Percentiles rank a stretch among this genome's conserved stretches.
Conservation (phyloP, 108 stramenopile species). For the Skeletonema marinoi region DNA sequence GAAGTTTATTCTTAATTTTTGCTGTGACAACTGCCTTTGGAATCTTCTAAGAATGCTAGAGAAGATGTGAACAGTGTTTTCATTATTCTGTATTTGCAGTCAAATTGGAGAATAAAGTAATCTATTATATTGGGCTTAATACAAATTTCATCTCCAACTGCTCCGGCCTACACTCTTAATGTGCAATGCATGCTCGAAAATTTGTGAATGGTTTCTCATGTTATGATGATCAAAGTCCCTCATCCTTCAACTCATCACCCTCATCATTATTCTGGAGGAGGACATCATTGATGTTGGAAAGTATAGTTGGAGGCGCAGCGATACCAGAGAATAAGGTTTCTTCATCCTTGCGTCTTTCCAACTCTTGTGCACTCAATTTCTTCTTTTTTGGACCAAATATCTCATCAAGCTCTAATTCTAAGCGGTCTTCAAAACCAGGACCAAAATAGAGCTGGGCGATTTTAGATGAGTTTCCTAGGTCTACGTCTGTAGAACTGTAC, state of each 20-base stretch:
- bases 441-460: slow-evolving; percentile 83
- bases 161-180: not conserved
- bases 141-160: too few species aligned
- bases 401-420: slow-evolving; percentile 86
- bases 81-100: not conserved
- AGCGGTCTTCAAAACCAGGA: slow-evolving; percentile 82
- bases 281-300: slow-evolving; percentile 8
- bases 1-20: slow-evolving; percentile 91
- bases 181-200: too few species aligned
- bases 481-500: slow-evolving; percentile 47
- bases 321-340: slow-evolving; percentile 55
- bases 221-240: not conserved
- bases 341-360: slow-evolving; percentile 53
- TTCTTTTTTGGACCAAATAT: slow-evolving; percentile 48
- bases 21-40: slow-evolving; percentile 87
- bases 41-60: slow-evolving; percentile 55
- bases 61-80: not conserved
- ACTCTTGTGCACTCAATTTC: slow-evolving; percentile 44
- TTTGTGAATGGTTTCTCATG: too few species aligned
- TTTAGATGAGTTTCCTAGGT: slow-evolving; percentile 21
- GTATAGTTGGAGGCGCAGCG: slow-evolving; percentile 29
- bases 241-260: not conserved
- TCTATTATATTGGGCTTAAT: not conserved
- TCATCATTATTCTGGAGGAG: not conserved
- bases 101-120: not conserved